Evolutionary conservation across 2,329 filamentous ascomycete species (phyloP).

Genomic region (Epicoccum sorghinum): DNA sequence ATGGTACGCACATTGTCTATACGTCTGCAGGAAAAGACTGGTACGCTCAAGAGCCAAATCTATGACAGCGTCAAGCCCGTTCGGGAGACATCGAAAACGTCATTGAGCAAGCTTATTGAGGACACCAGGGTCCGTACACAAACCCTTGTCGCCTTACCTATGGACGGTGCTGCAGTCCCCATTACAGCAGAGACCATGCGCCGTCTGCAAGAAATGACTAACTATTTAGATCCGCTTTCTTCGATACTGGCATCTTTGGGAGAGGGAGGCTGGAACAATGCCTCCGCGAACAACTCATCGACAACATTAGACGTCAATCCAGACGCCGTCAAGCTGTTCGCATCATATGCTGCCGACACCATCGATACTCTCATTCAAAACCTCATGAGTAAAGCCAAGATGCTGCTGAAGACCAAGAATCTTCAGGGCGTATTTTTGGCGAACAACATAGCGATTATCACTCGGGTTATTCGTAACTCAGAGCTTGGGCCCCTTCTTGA

Average conservation of each 20-base stretch:
- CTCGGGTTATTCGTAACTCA: constrained; percentile 81
- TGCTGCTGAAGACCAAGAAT: constrained; percentile 74
- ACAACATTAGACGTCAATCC: constrained; percentile 83
- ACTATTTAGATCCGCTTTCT: constrained; percentile 82
- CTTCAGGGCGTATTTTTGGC: constrained; percentile 87
- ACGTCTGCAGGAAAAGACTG: constrained; percentile 79
- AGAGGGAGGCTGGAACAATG: constrained; percentile 79
- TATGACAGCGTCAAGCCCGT: constrained; percentile 87
- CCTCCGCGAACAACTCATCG: constrained; percentile 61
- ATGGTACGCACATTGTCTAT: constrained; percentile 82
- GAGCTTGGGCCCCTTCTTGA: constrained; percentile 75
- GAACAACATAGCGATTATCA: constrained; percentile 83
- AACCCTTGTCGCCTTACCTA: constrained; percentile 70
- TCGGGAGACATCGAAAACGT: constrained; percentile 87
- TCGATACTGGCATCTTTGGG: constrained; percentile 92
- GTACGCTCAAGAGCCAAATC: constrained; percentile 82
- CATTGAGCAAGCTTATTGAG: constrained; percentile 80
- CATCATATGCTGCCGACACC: constrained; percentile 87
- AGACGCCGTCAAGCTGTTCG: constrained; percentile 85
- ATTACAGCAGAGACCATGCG: constrained; percentile 85
- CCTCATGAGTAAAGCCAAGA: constrained; percentile 75
- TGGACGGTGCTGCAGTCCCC: constrained; percentile 78
- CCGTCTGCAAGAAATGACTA: constrained; percentile 83
- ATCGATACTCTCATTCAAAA: constrained; percentile 79
- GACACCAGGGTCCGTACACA: constrained; percentile 76